Percentiles rank a stretch among this genome's conserved stretches.
Conservation (phyloP, 805 yeast genomes). For the Suhomyces xylopsoci region DNA sequence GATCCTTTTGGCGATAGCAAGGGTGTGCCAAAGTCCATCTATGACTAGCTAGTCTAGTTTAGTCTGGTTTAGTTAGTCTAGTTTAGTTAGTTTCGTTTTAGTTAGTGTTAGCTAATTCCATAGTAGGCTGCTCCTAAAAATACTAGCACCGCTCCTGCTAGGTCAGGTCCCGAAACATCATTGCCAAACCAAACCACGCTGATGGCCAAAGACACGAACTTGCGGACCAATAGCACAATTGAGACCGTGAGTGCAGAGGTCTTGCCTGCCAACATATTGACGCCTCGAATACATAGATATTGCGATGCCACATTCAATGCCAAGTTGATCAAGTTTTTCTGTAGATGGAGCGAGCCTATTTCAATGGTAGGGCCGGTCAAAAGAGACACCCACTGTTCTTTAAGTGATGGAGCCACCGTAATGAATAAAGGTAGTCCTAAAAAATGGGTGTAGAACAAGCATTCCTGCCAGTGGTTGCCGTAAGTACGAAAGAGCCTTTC, state of each 20-base stretch:
- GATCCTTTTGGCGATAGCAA: slow-evolving; percentile 42
- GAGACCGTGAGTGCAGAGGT: slow-evolving; percentile 64
- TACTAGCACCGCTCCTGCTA: slow-evolving; percentile 50
- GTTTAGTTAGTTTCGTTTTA: too few relatives aligned
- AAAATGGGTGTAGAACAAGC: slow-evolving; percentile 58
- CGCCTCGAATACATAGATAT: slow-evolving; percentile 61
- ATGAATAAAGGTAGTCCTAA: slow-evolving; percentile 54
- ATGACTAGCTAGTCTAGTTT: slow-evolving; percentile 5
- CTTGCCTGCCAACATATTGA: slow-evolving; percentile 55
- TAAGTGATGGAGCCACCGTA: slow-evolving; percentile 26
- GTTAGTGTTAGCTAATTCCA: neutral
- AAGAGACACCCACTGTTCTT: slow-evolving; percentile 8
- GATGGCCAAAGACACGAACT: slow-evolving; percentile 56
- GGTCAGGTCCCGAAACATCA: slow-evolving; percentile 33
- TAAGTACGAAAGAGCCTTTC: slow-evolving; percentile 49
- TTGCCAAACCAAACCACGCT: slow-evolving; percentile 55
- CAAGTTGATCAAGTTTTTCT: slow-evolving; percentile 13
- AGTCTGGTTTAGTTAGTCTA: neutral
- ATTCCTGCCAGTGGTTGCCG: slow-evolving; percentile 65
- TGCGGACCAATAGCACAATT: slow-evolving; percentile 57
- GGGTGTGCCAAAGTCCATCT: neutral
- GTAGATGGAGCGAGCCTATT: slow-evolving; percentile 2
- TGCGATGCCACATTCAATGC: slow-evolving; percentile 20
- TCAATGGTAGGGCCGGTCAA: slow-evolving; percentile 4
- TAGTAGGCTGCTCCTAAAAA: slow-evolving; percentile 11